Percentiles rank a stretch among this genome's conserved stretches.
These are phyloP conservation scores for Nemania diffusa DNA, from an alignment of 2,329 filamentous ascomycete species.

Conservation along the genomic window DNA sequence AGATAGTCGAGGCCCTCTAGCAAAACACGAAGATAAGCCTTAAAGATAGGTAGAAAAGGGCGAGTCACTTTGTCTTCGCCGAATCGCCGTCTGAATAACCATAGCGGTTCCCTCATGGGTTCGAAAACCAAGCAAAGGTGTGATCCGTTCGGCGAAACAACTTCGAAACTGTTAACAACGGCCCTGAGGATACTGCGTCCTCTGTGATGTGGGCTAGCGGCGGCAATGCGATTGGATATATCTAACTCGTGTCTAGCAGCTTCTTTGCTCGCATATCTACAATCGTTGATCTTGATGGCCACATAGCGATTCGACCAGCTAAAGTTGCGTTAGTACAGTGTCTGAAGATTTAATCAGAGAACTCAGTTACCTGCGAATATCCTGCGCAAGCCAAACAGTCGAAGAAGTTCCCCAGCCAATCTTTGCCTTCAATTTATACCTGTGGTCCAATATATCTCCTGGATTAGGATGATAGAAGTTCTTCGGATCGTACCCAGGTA, in stretches of 20 bases:
- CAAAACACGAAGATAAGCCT: conserved; percentile 7
- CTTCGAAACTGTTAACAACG: too few relatives aligned
- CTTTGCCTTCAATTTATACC: conserved; percentile 17
- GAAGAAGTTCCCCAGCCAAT: conserved; percentile 20
- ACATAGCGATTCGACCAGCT: background rate
- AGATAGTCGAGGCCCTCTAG: conserved; percentile 16
- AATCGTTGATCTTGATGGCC: conserved; percentile 6
- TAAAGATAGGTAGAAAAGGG: background rate
- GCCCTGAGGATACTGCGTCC: conserved; percentile 9
- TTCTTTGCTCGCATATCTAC: conserved; percentile 1
- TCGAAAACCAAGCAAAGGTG: conserved; percentile 16
- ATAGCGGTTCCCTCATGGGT: conserved; percentile 14
- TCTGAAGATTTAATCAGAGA: too few relatives aligned
- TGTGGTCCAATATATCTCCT: conserved; percentile 10
- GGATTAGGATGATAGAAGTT: conserved; percentile 14
- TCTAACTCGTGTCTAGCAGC: background rate
- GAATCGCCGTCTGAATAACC: conserved; percentile 8
- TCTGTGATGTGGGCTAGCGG: conserved; percentile 7
- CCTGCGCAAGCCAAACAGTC: conserved; percentile 18
- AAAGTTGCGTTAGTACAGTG: too few relatives aligned
- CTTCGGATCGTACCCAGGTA: conserved; percentile 5
- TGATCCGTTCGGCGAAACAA: background rate
- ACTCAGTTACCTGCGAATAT: conserved; percentile 15
- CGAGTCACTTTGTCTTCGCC: background rate
- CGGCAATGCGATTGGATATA: conserved; percentile 3